phyloP scores from a whole-genome alignment of 768 basidiomycete genomes.

The Lentinus brumalis region DNA sequence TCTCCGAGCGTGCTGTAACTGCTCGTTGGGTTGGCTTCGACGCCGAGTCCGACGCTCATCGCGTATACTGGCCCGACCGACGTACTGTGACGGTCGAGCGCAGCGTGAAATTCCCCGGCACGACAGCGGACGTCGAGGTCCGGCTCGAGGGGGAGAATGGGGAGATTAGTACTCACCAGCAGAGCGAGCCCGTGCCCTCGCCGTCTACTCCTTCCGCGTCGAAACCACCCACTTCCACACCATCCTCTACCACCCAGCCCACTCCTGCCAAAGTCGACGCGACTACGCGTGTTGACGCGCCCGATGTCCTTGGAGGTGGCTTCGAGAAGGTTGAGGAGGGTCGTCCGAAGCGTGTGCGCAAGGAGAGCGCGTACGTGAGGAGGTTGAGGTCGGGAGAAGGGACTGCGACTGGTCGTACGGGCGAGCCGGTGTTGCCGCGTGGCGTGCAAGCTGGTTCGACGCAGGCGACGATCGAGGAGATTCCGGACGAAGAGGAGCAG shows the following conservation, averaged over 20 bases:
- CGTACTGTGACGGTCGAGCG: constrained; percentile 29
- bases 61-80: constrained; percentile 38
- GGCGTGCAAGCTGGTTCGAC: constrained; percentile 7
- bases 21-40: constrained; percentile 19
- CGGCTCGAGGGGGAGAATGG: constrained; percentile 16
- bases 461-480: constrained; percentile 4
- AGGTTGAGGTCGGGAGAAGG: constrained; percentile 8
- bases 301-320: too few relatives aligned
- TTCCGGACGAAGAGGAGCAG: background rate
- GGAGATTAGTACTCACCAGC: constrained; percentile 1
- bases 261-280: background rate
- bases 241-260: background rate
- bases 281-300: too few relatives aligned
- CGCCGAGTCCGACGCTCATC: constrained; percentile 28
- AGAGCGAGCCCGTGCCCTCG: background rate
- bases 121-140: constrained; percentile 5
- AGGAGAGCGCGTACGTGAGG: constrained; percentile 4
- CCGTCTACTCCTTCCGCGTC: background rate
- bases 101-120: constrained; percentile 21
- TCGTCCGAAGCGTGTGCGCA: background rate
- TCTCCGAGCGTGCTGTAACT: background rate
- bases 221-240: background rate
- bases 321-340: background rate
- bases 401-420: background rate
- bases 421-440: constrained; percentile 1